Conservation (phyloP, 352 stramenopile genomes). For the Lagenidium sp. region DNA sequence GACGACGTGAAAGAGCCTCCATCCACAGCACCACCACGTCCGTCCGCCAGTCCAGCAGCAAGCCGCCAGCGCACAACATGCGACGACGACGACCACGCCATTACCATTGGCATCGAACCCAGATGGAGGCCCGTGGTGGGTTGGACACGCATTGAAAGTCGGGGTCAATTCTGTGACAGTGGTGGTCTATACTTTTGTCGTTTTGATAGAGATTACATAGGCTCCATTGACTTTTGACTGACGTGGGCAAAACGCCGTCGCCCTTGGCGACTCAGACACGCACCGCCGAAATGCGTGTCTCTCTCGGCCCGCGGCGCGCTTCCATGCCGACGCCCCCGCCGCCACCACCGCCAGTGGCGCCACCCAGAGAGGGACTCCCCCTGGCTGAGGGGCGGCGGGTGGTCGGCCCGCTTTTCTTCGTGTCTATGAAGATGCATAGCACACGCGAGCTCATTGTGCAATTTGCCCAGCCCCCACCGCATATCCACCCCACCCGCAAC, state of each 20-base stretch:
- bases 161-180: no score
- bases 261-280: background rate
- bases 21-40: no score
- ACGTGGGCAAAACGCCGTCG: background rate
- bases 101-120: no score
- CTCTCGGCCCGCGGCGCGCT: background rate
- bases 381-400: background rate
- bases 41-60: no score
- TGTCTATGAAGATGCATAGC: constrained; percentile 3
- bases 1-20: no score
- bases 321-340: background rate
- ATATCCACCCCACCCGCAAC: background rate
- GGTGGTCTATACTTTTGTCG: background rate
- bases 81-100: no score
- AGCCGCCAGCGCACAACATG: no score
- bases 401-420: background rate
- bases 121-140: no score
- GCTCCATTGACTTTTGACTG: background rate
- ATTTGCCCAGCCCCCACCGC: background rate
- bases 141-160: no score
- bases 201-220: background rate
- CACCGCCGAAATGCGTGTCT: no score
- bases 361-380: no score
- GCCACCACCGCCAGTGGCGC: background rate
- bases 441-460: background rate